These are phyloP conservation scores for Claviceps humidiphila DNA, from an alignment of 2,329 filamentous ascomycete genomes.

Conservation along the genomic window DNA sequence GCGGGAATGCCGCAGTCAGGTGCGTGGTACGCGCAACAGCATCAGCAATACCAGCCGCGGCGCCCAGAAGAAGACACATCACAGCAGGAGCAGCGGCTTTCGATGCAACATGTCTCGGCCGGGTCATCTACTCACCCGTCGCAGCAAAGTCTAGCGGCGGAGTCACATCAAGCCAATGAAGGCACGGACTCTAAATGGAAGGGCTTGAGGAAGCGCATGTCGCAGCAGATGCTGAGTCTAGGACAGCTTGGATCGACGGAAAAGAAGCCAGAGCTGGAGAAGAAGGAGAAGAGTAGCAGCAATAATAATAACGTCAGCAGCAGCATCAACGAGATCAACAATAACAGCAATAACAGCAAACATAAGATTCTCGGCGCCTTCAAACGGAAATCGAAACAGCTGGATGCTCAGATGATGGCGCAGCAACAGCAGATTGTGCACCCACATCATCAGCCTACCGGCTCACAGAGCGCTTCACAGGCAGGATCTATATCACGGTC, in stretches of 20 bases:
- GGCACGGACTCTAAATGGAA: slow-evolving; percentile 20
- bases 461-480: not conserved
- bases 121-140: not conserved
- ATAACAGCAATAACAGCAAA: no score
- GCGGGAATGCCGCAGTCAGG: not conserved
- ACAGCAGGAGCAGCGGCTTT: not conserved
- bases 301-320: slow-evolving; percentile 9
- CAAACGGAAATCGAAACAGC: slow-evolving; percentile 19
- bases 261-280: slow-evolving; percentile 10
- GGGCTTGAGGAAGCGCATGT: slow-evolving; percentile 19
- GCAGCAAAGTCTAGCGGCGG: not conserved
- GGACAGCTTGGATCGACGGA: slow-evolving; percentile 2
- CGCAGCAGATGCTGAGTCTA: slow-evolving; percentile 14
- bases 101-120: not conserved
- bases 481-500: not conserved
- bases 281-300: slow-evolving; percentile 13
- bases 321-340: slow-evolving; percentile 8
- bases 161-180: not conserved
- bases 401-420: not conserved
- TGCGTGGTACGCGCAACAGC: not conserved
- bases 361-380: slow-evolving; percentile 19
- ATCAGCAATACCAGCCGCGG: slow-evolving; percentile 6
- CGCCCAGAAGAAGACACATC: slow-evolving; percentile 4
- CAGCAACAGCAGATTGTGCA: not conserved
- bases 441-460: not conserved